phyloP scores from a whole-genome alignment of 352 stramenopile species.

The Poterioochromonas sp. region DNA sequence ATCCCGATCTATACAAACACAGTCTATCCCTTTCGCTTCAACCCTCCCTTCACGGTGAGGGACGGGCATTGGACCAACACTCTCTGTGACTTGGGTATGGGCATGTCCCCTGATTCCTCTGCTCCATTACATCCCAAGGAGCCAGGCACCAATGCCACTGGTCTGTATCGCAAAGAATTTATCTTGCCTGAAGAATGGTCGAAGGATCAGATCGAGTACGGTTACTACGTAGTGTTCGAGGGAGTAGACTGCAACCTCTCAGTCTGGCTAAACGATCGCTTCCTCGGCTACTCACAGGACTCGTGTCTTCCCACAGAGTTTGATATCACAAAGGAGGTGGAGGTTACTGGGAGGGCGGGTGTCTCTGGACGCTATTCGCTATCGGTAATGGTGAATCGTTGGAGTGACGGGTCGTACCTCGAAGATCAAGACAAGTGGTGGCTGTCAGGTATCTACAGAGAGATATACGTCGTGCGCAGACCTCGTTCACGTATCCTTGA shows the following conservation, averaged over 20 bases:
- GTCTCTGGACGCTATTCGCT: no score
- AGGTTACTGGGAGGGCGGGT: no score
- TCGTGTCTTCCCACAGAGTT: constrained; percentile 62
- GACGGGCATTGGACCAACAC: constrained; percentile 10
- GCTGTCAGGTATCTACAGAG: constrained; percentile 61
- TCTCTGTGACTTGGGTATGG: neutral
- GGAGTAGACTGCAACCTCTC: constrained; percentile 39
- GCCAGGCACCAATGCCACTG: constrained; percentile 57
- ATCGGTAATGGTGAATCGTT: constrained; percentile 58
- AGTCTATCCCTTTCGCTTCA: constrained; percentile 59
- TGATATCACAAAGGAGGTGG: constrained; percentile 50
- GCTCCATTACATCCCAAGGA: constrained; percentile 38
- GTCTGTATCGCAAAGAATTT: constrained; percentile 54
- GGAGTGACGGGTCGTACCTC: constrained; percentile 65
- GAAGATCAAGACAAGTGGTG: constrained; percentile 80
- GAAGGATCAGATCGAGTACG: neutral
- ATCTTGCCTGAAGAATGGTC: constrained; percentile 41
- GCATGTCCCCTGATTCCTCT: neutral
- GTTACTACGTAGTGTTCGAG: constrained; percentile 38
- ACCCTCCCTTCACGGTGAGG: constrained; percentile 29
- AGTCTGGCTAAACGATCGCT: constrained; percentile 57
- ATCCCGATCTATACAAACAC: constrained; percentile 69
- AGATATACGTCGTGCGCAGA: constrained; percentile 17
- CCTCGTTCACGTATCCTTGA: constrained; percentile 26
- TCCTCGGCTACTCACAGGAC: constrained; percentile 65